phyloP scores from a whole-genome alignment of 2,329 filamentous ascomycete genomes.

The Thelonectria discophora region DNA sequence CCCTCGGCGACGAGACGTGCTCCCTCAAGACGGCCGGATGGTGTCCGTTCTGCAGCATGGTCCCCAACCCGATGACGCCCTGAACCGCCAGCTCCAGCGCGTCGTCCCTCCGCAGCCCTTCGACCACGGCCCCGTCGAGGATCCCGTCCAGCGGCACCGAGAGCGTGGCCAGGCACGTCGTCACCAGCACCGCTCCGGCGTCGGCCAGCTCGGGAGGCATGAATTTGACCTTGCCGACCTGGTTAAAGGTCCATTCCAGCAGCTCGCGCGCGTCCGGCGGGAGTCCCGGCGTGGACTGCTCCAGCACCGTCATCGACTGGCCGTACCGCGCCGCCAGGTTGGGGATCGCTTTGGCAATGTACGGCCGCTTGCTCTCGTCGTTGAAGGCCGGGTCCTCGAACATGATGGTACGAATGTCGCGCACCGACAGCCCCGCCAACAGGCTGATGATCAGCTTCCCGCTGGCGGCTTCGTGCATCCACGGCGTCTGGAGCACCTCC shows the following conservation, averaged over 20 bases:
- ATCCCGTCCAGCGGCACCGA: conserved; percentile 14
- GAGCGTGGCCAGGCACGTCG: conserved; percentile 7
- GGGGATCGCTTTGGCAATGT: conserved; percentile 16
- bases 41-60: conserved; percentile 8
- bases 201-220: background rate
- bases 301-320: conserved; percentile 20
- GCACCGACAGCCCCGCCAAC: conserved; percentile 11
- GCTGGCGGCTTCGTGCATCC: background rate
- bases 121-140: conserved; percentile 9
- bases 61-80: background rate
- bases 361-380: background rate
- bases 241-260: conserved; percentile 12
- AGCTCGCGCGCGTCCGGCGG: background rate
- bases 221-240: conserved; percentile 7
- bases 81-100: conserved; percentile 16
- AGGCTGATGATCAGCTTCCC: conserved; percentile 22
- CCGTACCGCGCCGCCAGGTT: conserved; percentile 18
- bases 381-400: background rate
- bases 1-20: conserved; percentile 13
- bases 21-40: conserved; percentile 18
- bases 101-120: conserved; percentile 1
- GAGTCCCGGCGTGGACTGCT: background rate
- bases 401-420: background rate
- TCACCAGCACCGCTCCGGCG: conserved; percentile 3
- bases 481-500: background rate